Conservation (phyloP, 768 basidiomycete genomes). For the Rhodotorula toruloides region DNA sequence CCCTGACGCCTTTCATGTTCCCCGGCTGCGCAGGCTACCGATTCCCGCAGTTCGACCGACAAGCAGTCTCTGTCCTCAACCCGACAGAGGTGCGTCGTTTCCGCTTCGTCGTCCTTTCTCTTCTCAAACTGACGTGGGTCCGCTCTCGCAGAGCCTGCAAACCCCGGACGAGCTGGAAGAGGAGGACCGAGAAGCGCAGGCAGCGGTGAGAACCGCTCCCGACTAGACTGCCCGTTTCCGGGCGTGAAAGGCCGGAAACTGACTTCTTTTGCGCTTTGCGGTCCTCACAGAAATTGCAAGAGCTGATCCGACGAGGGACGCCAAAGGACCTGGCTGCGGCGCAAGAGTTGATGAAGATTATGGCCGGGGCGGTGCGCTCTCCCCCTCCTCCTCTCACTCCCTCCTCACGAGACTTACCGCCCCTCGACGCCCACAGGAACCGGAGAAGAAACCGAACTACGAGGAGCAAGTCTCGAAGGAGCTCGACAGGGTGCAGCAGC, state of each 20-base stretch:
- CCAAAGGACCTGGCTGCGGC: conserved; percentile 91
- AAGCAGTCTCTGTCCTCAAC: conserved; percentile 46
- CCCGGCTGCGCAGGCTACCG: conserved; percentile 47
- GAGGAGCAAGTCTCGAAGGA: conserved; percentile 80
- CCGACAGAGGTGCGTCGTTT: conserved; percentile 47
- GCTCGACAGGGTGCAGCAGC: conserved; percentile 87
- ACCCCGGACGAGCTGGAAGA: conserved; percentile 91
- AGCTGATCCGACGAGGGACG: conserved; percentile 90
- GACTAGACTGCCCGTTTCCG: no score
- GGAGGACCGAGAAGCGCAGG: conserved; percentile 90
- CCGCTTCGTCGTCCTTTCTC: not conserved
- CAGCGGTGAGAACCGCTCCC: conserved; percentile 61
- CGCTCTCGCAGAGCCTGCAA: conserved; percentile 66
- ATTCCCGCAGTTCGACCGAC: conserved; percentile 50
- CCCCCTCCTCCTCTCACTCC: not conserved
- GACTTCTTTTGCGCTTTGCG: not conserved
- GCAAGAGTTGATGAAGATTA: conserved; percentile 92
- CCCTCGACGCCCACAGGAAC: conserved; percentile 55
- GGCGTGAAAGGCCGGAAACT: no score
- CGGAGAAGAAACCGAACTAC: conserved; percentile 90
- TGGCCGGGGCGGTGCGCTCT: conserved; percentile 71
- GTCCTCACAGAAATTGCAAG: conserved; percentile 76
- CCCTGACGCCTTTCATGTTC: no score
- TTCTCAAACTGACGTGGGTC: not conserved
- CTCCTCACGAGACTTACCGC: no score